These are phyloP conservation scores for Termitomyces sp. DNA, from an alignment of 768 basidiomycete genomes.

Conservation along the genomic window DNA sequence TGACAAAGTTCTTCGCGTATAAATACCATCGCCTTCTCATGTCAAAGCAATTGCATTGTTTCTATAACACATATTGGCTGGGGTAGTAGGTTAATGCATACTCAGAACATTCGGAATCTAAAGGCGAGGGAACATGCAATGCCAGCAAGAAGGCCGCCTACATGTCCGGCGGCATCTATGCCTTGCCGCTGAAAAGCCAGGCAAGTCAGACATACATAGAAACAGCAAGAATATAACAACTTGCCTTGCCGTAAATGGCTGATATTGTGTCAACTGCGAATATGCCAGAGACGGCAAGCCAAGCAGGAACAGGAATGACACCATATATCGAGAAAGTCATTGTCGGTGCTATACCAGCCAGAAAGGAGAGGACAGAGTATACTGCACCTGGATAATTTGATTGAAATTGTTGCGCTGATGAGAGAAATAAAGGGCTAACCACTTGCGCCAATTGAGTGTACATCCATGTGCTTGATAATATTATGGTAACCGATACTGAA, in stretches of 20 bases:
- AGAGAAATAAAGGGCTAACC: slow-evolving; percentile 35
- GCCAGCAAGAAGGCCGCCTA: slow-evolving; percentile 62
- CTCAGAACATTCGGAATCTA: slow-evolving; percentile 26
- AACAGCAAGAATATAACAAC: slow-evolving; percentile 2
- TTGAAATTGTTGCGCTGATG: background rate
- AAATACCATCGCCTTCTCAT: background rate
- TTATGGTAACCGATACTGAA: slow-evolving; percentile 45
- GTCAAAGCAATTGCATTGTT: slow-evolving; percentile 2
- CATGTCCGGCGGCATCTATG: slow-evolving; percentile 61
- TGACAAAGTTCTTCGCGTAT: background rate
- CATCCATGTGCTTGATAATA: slow-evolving; percentile 26
- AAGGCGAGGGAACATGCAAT: slow-evolving; percentile 44
- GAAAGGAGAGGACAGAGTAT: slow-evolving; percentile 62
- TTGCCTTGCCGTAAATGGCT: slow-evolving; percentile 29
- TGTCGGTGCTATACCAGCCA: slow-evolving; percentile 64
- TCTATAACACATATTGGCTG: background rate
- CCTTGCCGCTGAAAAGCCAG: slow-evolving; percentile 33
- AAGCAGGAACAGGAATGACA: slow-evolving; percentile 75
- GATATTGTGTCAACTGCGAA: slow-evolving; percentile 55
- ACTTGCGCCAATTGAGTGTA: slow-evolving; percentile 62
- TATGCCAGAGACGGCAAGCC: slow-evolving; percentile 64
- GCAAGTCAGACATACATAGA: background rate
- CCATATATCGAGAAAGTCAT: slow-evolving; percentile 68
- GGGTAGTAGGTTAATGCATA: background rate
- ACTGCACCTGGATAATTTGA: slow-evolving; percentile 40